phyloP scores from a whole-genome alignment of 805 yeast genomes.

The Myxozyma sirexii region DNA sequence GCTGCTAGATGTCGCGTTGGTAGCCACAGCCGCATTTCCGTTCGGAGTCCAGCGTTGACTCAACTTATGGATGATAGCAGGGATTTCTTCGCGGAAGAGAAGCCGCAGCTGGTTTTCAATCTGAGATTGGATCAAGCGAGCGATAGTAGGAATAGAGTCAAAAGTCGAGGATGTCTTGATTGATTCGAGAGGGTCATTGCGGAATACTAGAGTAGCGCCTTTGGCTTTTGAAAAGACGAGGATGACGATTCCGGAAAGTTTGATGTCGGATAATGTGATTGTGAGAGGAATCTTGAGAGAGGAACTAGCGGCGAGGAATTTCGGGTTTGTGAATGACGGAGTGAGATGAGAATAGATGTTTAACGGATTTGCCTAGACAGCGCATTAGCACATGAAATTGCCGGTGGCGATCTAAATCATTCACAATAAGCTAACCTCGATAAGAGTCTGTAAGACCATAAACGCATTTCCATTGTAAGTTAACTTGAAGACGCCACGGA shows the following conservation, averaged over 20 bases:
- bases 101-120: slow-evolving; percentile 80
- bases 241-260: slow-evolving; percentile 77
- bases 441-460: slow-evolving; percentile 72
- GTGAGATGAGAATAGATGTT: slow-evolving; percentile 56
- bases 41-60: slow-evolving; percentile 64
- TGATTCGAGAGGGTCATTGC: slow-evolving; percentile 84
- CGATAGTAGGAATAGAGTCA: slow-evolving; percentile 79
- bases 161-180: slow-evolving; percentile 85
- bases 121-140: slow-evolving; percentile 78
- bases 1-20: slow-evolving; percentile 15
- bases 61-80: slow-evolving; percentile 74
- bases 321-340: slow-evolving; percentile 64
- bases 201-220: slow-evolving; percentile 82
- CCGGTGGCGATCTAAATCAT: not conserved
- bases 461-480: slow-evolving; percentile 76
- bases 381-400: not conserved
- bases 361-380: slow-evolving; percentile 72
- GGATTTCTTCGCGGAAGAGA: slow-evolving; percentile 79
- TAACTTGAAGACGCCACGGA: slow-evolving; percentile 79
- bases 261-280: slow-evolving; percentile 69
- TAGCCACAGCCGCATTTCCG: slow-evolving; percentile 33
- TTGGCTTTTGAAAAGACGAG: slow-evolving; percentile 79
- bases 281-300: slow-evolving; percentile 79
- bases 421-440: slow-evolving; percentile 40
- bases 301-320: slow-evolving; percentile 64